Conservation (phyloP, 2,329 filamentous ascomycete species). For the Aureobasidium melanogenum region DNA sequence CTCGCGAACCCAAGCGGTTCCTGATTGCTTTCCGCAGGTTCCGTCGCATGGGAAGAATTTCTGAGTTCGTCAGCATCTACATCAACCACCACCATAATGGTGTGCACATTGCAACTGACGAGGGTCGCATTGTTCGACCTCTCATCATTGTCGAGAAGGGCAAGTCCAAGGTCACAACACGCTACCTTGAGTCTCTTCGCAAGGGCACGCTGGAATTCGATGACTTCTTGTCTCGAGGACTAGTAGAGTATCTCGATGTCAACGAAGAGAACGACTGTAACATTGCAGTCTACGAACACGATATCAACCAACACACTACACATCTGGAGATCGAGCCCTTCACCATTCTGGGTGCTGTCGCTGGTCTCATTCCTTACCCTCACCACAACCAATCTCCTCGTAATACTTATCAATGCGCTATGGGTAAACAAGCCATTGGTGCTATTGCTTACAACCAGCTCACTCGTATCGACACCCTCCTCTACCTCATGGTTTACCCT, state of each 20-base stretch:
- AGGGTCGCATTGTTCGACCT: conserved; percentile 91
- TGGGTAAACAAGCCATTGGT: conserved; percentile 99
- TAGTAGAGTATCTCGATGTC: conserved; percentile 94
- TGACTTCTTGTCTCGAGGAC: conserved; percentile 78
- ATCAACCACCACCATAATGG: conserved; percentile 88
- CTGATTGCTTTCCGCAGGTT: conserved; percentile 76
- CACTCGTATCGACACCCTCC: conserved; percentile 86
- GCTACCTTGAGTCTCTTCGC: conserved; percentile 73
- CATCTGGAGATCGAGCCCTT: conserved; percentile 98
- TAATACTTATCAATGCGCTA: conserved; percentile 98
- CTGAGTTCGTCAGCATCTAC: conserved; percentile 92
- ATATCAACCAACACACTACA: conserved; percentile 75
- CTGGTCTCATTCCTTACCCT: conserved; percentile 92
- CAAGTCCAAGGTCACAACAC: conserved; percentile 67
- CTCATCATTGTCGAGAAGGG: conserved; percentile 91
- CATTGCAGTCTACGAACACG: conserved; percentile 79
- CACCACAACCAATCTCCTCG: conserved; percentile 98
- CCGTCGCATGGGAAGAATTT: conserved; percentile 81
- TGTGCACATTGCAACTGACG: conserved; percentile 92
- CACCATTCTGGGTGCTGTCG: conserved; percentile 89
- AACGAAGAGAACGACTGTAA: conserved; percentile 98
- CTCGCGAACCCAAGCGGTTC: conserved; percentile 77
- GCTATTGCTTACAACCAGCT: conserved; percentile 98
- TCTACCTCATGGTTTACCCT: conserved; percentile 95
- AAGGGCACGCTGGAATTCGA: conserved; percentile 84